phyloP scores from a whole-genome alignment of 441 rosid genomes.

The Corymbia calophylla region DNA sequence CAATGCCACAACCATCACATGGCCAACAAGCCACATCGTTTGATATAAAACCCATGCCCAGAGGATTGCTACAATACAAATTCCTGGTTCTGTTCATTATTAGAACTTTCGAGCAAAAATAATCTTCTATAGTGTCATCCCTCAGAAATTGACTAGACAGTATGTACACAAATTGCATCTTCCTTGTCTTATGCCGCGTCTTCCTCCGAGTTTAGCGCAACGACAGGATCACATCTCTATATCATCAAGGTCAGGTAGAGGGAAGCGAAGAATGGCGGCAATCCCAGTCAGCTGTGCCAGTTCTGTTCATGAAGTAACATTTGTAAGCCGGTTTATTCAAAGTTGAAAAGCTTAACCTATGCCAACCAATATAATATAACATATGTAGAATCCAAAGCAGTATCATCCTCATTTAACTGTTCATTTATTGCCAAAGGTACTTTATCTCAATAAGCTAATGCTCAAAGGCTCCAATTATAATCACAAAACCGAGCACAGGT shows the following conservation, averaged over 20 bases:
- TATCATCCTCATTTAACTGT: background rate
- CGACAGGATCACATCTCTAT: slow-evolving; percentile 58
- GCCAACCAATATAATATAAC: background rate
- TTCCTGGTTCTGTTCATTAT: background rate
- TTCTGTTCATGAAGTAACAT: slow-evolving; percentile 33
- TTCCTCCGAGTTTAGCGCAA: background rate
- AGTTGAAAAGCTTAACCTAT: background rate
- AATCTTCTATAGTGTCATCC: background rate
- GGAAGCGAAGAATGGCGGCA: slow-evolving; percentile 92
- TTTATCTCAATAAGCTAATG: background rate
- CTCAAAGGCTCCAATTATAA: background rate
- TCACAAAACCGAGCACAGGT: background rate
- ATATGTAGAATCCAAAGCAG: background rate
- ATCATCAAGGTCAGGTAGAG: slow-evolving; percentile 92
- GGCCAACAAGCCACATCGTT: background rate
- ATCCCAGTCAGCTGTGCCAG: slow-evolving; percentile 76
- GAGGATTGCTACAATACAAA: background rate
- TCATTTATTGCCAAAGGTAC: background rate
- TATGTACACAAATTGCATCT: background rate
- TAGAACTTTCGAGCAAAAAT: background rate
- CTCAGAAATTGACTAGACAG: background rate
- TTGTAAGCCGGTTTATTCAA: background rate
- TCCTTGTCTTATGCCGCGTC: background rate
- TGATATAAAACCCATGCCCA: background rate
- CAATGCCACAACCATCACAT: background rate